Evolutionary conservation across 2,329 filamentous ascomycete genomes (phyloP).

Genomic region (Fusarium chlamydosporum): DNA sequence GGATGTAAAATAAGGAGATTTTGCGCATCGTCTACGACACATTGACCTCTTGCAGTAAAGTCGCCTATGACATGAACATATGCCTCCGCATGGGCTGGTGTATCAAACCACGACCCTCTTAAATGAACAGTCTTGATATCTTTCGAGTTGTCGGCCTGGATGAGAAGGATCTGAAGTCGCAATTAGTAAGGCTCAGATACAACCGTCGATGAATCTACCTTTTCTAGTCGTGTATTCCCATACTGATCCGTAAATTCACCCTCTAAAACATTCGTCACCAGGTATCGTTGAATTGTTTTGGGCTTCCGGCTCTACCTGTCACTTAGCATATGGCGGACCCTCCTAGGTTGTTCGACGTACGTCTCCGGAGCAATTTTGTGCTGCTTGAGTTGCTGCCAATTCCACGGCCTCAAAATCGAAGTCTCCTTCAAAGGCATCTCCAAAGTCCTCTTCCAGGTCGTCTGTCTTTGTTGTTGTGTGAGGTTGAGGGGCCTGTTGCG

Average conservation of each 20-base stretch:
- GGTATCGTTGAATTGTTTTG: conserved; percentile 87
- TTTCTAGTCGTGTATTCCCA: conserved; percentile 74
- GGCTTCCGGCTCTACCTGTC: conserved; percentile 75
- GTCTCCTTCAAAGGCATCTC: conserved; percentile 73
- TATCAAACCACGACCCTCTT: conserved; percentile 89
- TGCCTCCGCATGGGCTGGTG: conserved; percentile 78
- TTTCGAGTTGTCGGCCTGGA: conserved; percentile 82
- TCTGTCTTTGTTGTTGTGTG: conserved; percentile 5
- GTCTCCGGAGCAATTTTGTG: conserved; percentile 55
- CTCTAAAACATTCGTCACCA: conserved; percentile 80
- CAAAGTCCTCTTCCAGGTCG: conserved; percentile 54
- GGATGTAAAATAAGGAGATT: conserved; percentile 94
- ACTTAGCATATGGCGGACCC: conserved; percentile 70
- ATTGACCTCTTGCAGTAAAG: conserved; percentile 78
- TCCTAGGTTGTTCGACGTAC: conserved; percentile 56
- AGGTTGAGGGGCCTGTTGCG: conserved; percentile 39
- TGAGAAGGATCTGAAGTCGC: conserved; percentile 76
- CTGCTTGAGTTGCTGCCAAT: conserved; percentile 78
- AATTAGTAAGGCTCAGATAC: conserved; percentile 35
- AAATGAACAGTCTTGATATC: conserved; percentile 78
- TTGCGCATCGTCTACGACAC: conserved; percentile 83
- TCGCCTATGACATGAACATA: conserved; percentile 89
- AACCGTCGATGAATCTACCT: conserved; percentile 67
- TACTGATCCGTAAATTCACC: conserved; percentile 75
- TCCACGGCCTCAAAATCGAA: conserved; percentile 85